Base-by-base conservation (phyloP, 2,329 filamentous ascomycete species). In the Chaetomium sp. region DNA sequence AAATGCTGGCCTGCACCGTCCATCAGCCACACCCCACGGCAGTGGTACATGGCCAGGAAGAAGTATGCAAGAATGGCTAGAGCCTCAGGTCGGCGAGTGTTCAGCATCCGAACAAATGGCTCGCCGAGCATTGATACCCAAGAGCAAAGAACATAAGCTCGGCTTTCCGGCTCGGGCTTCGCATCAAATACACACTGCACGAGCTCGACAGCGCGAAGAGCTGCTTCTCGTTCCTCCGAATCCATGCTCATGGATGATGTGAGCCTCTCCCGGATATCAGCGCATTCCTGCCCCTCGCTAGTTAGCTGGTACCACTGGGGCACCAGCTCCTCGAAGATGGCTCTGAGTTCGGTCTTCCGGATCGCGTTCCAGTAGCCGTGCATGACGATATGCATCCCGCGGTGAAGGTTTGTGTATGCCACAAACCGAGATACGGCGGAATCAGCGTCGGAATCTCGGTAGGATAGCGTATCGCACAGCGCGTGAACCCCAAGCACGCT, bases 381-480 rank as follows among this genome's bases (percentile, higher is more conserved):
- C 51, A 79, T 74, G 38, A 80, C 74, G 49, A 74, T 71, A 19
- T 75, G 75, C 19, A 82, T 75, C 27, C 81, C 80, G 5, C 77
- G 76, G 67, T 81, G 79, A 16, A 83, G 73, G 53, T 73, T 72
- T 19, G 80, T 69, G 57, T 78, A 80, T n/a, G 77, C 74, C 21
- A 78, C 70, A 61, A 80, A 80, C 12, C 76, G 72, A 45, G 77
- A 75, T 12, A 82, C 72, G 47, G 80, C 79, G 45, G 68, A 65
- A 38, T 77, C 73, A 45, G 83, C 80, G 50, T 76, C 70, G 19
- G 74, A 74, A 49, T 80, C 75, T 60, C 78, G 74, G 63, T 73
- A 67, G 3, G 68, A 65, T 1, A 84, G 74, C 2, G 78, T 78
- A 61, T 85, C 82, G 68, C 78, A 81, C 4, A 85, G 75, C 47